A percentile compares a stretch with the other conserved stretches of the same genome.
phyloP scores from a whole-genome alignment of 306 rosid genomes.

The Arachis hypogaea region DNA sequence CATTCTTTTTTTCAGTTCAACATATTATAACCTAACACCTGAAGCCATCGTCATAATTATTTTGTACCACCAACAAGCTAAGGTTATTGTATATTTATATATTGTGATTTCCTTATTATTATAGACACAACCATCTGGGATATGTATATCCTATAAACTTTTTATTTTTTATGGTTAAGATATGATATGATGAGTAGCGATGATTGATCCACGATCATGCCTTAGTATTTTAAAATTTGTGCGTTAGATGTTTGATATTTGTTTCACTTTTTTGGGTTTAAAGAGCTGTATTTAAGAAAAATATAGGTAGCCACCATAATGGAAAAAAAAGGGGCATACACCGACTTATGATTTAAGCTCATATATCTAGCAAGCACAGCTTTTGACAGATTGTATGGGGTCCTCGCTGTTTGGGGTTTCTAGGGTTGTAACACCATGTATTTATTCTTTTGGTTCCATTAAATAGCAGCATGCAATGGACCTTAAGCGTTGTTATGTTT shows the following conservation, averaged over 20 bases:
- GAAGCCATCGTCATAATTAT: too few relatives aligned
- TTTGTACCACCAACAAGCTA: too few relatives aligned
- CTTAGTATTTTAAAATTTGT: conserved; percentile 17
- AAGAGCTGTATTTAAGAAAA: conserved; percentile 12
- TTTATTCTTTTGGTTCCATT: conserved; percentile 23
- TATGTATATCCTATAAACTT: not conserved
- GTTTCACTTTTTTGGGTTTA: conserved; percentile 28
- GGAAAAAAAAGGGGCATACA: conserved; percentile 29
- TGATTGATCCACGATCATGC: conserved; percentile 29
- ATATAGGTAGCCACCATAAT: conserved; percentile 1
- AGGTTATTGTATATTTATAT: not conserved
- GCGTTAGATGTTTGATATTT: not conserved
- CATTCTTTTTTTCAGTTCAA: too few relatives aligned
- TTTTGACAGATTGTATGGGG: conserved; percentile 46
- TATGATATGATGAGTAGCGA: not conserved
- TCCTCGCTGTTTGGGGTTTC: conserved; percentile 40
- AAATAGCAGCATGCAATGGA: conserved; percentile 27
- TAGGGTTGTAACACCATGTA: conserved; percentile 17
- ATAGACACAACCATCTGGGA: not conserved
- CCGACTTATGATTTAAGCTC: conserved; percentile 47
- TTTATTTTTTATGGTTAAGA: not conserved
- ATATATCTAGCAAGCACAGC: conserved; percentile 37
- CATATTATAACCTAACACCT: too few relatives aligned
- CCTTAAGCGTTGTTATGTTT: conserved; percentile 31
- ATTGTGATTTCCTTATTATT: not conserved